phyloP scores from a whole-genome alignment of 192 early-diverging fungal genomes.

The Mortierella alpina region DNA sequence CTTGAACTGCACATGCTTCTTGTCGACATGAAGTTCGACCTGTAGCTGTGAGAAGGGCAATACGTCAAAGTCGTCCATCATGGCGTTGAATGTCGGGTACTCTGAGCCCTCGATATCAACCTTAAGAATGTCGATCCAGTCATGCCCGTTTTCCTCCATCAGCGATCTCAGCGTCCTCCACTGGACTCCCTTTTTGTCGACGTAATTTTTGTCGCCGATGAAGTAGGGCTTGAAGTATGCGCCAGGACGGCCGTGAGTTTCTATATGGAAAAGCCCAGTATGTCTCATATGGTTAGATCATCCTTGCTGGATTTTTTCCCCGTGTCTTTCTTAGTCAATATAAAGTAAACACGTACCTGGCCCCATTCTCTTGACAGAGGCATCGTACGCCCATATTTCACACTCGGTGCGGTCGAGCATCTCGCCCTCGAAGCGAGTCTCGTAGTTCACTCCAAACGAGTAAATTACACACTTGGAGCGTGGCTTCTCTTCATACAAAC shows the following conservation, averaged over 20 bases:
- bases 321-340: background rate
- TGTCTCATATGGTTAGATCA: too few species aligned
- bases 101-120: constrained; percentile 46
- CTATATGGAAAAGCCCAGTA: constrained; percentile 1
- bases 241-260: constrained; percentile 17
- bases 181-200: constrained; percentile 1
- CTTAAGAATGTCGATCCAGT: constrained; percentile 55
- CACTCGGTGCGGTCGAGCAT: constrained; percentile 44
- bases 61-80: constrained; percentile 51
- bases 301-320: background rate
- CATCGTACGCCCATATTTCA: constrained; percentile 49
- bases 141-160: constrained; percentile 49
- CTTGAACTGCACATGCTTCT: background rate
- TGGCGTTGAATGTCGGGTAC: constrained; percentile 29
- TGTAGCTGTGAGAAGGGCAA: constrained; percentile 44
- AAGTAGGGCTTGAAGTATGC: constrained; percentile 36
- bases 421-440: constrained; percentile 45
- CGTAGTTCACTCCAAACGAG: constrained; percentile 48
- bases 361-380: constrained; percentile 23
- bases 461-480: constrained; percentile 45
- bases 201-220: constrained; percentile 19
- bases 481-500: constrained; percentile 35
- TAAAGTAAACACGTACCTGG: constrained; percentile 12
- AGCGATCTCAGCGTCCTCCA: constrained; percentile 38
- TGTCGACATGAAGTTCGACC: constrained; percentile 37